Evolutionary conservation across 2,329 filamentous ascomycete genomes (phyloP).

Genomic region (Ceratocystis smalleyi): DNA sequence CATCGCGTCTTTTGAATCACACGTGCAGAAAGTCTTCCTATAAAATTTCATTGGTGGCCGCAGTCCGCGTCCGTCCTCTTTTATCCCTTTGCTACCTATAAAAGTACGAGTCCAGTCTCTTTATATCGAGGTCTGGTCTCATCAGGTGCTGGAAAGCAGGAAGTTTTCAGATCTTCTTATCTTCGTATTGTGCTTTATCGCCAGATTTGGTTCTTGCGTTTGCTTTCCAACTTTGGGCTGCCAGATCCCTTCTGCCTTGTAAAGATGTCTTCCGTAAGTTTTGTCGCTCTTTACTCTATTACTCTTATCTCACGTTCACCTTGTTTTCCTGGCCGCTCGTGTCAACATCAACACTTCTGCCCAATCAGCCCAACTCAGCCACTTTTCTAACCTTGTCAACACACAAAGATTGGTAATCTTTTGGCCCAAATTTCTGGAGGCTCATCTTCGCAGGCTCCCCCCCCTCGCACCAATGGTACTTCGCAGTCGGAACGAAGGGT

Average conservation of each 20-base stretch:
- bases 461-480: background rate
- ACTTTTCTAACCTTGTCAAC: constrained; percentile 5
- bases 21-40: background rate
- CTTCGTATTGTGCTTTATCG: background rate
- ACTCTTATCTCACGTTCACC: too few relatives aligned
- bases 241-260: background rate
- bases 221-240: too few relatives aligned
- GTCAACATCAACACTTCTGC: background rate
- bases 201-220: background rate
- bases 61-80: background rate
- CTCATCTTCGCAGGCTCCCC: background rate
- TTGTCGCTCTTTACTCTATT: too few relatives aligned
- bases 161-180: background rate
- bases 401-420: constrained; percentile 14
- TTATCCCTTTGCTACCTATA: background rate
- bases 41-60: background rate
- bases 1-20: background rate
- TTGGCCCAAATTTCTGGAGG: constrained; percentile 13
- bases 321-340: background rate
- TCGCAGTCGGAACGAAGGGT: background rate
- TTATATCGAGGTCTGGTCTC: background rate
- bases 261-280: constrained; percentile 12
- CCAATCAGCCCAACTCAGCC: background rate
- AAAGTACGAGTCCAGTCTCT: background rate
- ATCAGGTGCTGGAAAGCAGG: background rate